Evolutionary conservation across 768 basidiomycete species (phyloP).

Genomic region (Suillus subaureus): DNA sequence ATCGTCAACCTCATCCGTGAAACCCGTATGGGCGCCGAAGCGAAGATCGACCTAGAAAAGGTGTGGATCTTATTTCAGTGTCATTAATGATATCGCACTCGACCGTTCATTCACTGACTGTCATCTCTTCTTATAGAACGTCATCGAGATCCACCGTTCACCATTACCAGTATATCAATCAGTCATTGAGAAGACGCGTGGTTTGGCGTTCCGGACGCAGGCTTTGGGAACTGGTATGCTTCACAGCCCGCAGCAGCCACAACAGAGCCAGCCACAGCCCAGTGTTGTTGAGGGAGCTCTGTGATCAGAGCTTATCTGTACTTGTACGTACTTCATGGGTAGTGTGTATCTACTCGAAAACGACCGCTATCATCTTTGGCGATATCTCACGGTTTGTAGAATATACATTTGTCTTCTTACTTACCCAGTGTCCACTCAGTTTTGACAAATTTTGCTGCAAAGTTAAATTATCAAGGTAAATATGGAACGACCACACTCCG

Average conservation of each 20-base stretch:
- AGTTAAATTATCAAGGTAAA: neutral
- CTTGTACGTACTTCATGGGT: slow-evolving; percentile 3
- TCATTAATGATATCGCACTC: slow-evolving; percentile 1
- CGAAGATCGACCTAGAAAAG: slow-evolving; percentile 97
- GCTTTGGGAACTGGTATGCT: slow-evolving; percentile 81
- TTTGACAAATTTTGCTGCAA: neutral
- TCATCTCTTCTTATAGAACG: slow-evolving; percentile 60
- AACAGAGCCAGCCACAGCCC: slow-evolving; percentile 33
- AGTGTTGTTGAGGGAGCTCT: slow-evolving; percentile 29
- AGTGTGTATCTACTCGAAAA: neutral
- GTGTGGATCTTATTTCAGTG: slow-evolving; percentile 39
- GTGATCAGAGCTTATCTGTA: slow-evolving; percentile 14
- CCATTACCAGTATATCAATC: slow-evolving; percentile 89
- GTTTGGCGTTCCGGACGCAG: slow-evolving; percentile 88
- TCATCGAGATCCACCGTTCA: slow-evolving; percentile 93
- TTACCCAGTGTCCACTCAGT: neutral
- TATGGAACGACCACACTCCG: neutral
- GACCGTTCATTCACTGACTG: slow-evolving; percentile 11
- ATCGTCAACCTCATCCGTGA: slow-evolving; percentile 99
- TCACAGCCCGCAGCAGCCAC: slow-evolving; percentile 34
- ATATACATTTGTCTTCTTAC: neutral
- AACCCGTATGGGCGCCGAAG: slow-evolving; percentile 94
- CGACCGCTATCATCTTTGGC: neutral
- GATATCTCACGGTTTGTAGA: slow-evolving; percentile 1
- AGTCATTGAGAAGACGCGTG: slow-evolving; percentile 94